Evolutionary conservation across 495 filamentous ascomycete species (phyloP).

Genomic region (Penicillium robsamsonii): DNA sequence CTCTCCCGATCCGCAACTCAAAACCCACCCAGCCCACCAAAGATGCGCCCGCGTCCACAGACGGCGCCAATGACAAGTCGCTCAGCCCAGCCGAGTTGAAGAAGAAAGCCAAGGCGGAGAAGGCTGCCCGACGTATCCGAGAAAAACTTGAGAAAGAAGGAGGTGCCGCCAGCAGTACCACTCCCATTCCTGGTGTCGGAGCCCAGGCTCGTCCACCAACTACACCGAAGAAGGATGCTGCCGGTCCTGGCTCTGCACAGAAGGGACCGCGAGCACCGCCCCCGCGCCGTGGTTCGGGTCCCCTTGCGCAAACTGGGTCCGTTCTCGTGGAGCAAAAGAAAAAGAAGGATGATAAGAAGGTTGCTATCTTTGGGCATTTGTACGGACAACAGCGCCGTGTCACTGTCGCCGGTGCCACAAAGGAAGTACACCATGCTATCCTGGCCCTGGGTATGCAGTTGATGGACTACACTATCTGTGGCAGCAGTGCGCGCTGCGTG

Average conservation of each 20-base stretch:
- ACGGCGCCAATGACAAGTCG: constrained; percentile 39
- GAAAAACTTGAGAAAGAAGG: constrained; percentile 50
- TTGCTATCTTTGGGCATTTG: constrained; percentile 80
- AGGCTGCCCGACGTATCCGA: constrained; percentile 68
- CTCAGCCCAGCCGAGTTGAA: constrained; percentile 69
- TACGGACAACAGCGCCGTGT: constrained; percentile 71
- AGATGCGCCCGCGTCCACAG: constrained; percentile 19
- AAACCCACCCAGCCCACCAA: constrained; percentile 29
- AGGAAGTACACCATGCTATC: constrained; percentile 88
- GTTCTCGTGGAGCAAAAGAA: constrained; percentile 35
- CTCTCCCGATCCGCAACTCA: constrained; percentile 28
- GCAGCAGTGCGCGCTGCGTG: constrained; percentile 84
- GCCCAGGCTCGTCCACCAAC: constrained; percentile 23
- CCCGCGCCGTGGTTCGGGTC: constrained; percentile 39
- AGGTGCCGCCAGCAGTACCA: constrained; percentile 24
- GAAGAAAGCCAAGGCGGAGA: constrained; percentile 75
- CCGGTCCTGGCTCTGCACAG: constrained; percentile 25
- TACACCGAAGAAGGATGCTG: constrained; percentile 49
- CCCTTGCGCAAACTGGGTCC: constrained; percentile 36
- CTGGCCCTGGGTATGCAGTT: constrained; percentile 85
- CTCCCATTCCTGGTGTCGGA: constrained; percentile 21
- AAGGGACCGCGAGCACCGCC: constrained; percentile 41
- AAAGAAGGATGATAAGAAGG: constrained; percentile 65
- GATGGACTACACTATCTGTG: constrained; percentile 82
- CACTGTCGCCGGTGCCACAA: constrained; percentile 69